Evolutionary conservation across 768 basidiomycete species (phyloP), one percentile per base, ranked within the genome.

Genomic region (Hydnomerulius pinastri): DNA sequence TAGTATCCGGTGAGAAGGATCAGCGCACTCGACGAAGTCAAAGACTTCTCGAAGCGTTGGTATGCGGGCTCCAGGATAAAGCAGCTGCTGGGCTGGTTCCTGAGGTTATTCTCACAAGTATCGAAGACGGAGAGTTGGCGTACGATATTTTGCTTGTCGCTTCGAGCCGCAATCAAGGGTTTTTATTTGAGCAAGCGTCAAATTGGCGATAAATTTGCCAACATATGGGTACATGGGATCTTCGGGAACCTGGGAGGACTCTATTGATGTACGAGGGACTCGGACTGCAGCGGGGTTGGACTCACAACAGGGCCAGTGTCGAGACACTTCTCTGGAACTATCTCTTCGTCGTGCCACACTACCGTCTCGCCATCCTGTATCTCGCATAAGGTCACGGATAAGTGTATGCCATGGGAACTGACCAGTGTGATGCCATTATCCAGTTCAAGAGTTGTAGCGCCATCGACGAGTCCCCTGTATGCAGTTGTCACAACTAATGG

Each of bases 151-250:
- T 9, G 65, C 56, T 42, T 80, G 78, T 21, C 88, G 78, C 57
- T 76, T 72, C 10, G 87, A 88, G 33, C 89, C 90, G 57, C 90
- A 92, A 63, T 92, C 88, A 37, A 92, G 66, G 4, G 86, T 91
- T 68, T 85, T 85, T 51, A 92, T 68, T 68, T 92, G 89, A 6
- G 87, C 81, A 35, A 91, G 67, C 0, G 90, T 92, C 35, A 91
- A 76, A 63, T 89, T 85, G n/a, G 81, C 83, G 46, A 90, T 75
- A 51, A 74, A 79, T 67, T 87, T 87, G 45, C 85, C 87, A n/a
- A 87, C 85, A 61, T 90, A 89, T 11, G 87, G 87, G 62, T 79
- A 90, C 33, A 71, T 70, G 2, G 83, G 81, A 62, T 90, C 87
- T 30, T 70, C 67, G 9, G 72, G 68, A 48, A 75, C 72, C 86